A percentile compares a stretch with the other conserved stretches of the same genome.
phyloP scores from a whole-genome alignment of 139 green algal genomes.

The Tetraselmis striata region DNA sequence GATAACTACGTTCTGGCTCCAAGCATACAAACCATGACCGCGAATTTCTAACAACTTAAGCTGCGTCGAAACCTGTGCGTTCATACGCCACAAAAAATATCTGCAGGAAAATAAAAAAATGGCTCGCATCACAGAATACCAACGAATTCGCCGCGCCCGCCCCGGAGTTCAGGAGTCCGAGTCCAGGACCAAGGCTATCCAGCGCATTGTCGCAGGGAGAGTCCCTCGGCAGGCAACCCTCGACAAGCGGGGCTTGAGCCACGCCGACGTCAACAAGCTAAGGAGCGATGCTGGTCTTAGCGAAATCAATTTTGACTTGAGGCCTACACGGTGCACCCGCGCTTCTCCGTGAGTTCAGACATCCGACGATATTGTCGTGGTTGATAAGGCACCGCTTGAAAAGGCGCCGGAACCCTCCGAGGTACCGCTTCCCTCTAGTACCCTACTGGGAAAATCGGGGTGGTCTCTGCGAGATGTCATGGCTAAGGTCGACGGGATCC shows the following conservation, averaged over 20 bases:
- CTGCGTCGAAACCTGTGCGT: neutral
- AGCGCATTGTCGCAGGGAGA: neutral
- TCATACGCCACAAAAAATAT: neutral
- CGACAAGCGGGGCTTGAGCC: neutral
- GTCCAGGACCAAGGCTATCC: neutral
- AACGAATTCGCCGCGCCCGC: neutral
- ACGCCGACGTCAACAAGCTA: neutral
- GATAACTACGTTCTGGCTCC: too few species aligned
- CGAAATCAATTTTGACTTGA: neutral
- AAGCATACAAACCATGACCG: too few species aligned
- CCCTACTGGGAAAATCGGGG: neutral
- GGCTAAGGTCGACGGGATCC: neutral
- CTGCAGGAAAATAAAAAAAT: neutral
- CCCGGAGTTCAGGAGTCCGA: neutral
- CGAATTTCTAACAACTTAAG: neutral
- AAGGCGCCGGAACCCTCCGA: neutral
- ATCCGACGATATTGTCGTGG: neutral
- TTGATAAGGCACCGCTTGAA: neutral
- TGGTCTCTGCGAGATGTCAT: neutral
- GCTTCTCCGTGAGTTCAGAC: neutral
- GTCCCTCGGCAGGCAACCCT: neutral
- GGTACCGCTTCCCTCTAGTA: neutral
- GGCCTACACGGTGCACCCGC: neutral
- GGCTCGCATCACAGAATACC: neutral
- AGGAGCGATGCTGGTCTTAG: neutral